Base-by-base conservation (phyloP, 2,329 filamentous ascomycete species). In the Scytalidium lignicola region DNA sequence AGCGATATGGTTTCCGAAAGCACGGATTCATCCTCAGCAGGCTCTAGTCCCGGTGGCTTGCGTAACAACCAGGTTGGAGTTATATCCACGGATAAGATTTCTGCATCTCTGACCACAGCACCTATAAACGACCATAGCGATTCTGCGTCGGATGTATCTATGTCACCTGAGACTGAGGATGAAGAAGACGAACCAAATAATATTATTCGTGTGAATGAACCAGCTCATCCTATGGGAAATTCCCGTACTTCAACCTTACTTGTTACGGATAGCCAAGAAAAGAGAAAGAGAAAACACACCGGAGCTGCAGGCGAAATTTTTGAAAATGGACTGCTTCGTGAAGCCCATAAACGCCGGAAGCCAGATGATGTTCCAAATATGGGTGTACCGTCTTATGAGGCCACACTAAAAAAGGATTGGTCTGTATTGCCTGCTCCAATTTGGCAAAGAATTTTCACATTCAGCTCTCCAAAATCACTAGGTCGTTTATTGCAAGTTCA, bases 361-460 rank as follows among this genome's bases (percentile, higher is more conserved):
- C 50, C 56, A 50, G 53, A 61, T 52, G 50, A 52, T 37, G 43
- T 18, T 37, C 20, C 52, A 17, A 49, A 52, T 45, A n/a, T 8
- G 10, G 32, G 32, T 37, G 10, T 37, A 4, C 15, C 32, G 15
- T 37, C 32, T 5, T 45, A 26, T 20, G 49, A 51, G 47, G 44
- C 55, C 51, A 58, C 40, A 43, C 37, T 52, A 40, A 49, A 62
- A 37, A 46, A 53, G 43, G 58, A 64, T 47, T 56, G 47, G 47
- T 58, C 55, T 49, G 53, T 67, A 55, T 71, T 84, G 49, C 78
- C 82, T 61, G 71, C 74, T 57, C 79, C 83, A 67, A 70, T 87
- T 60, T 88, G 85, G 84, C 84, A 88, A 62, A 75, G 78, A 62
- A 73, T 88, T 60, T 87, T 89, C 65, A 77, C 75, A 60, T 83